Percentiles rank a stretch among this genome's conserved stretches.
Evolutionary conservation across 345 rosid species (phyloP).

Genomic region (Eucalyptus curtisii): DNA sequence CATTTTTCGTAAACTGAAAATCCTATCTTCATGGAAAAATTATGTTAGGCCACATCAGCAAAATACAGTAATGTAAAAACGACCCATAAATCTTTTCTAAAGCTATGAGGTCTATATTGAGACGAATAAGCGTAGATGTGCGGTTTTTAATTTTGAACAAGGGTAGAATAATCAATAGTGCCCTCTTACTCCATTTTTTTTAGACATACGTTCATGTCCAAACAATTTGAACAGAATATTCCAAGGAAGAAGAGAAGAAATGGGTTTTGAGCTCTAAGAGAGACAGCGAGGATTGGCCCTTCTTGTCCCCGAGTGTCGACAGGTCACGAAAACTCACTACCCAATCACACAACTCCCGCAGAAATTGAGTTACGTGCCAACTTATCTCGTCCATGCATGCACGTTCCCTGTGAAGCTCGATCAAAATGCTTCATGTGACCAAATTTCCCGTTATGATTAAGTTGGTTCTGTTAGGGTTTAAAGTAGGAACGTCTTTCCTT

Average conservation of each 20-base stretch:
- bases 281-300: not conserved
- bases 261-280: not conserved
- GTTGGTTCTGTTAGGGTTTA: no score
- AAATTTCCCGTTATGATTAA: no score
- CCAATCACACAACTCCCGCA: no score
- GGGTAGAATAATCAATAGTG: not conserved
- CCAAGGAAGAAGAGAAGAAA: not conserved
- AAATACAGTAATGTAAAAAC: not conserved
- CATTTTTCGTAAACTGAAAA: not conserved
- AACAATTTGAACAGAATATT: not conserved
- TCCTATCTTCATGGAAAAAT: not conserved
- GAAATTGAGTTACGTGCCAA: no score
- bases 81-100: not conserved
- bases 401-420: no score
- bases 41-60: accelerated
- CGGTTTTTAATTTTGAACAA: not conserved
- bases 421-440: no score
- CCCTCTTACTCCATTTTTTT: not conserved
- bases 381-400: no score
- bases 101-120: not conserved
- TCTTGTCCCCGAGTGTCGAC: not conserved
- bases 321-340: no score
- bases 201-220: not conserved
- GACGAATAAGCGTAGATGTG: not conserved
- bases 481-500: no score